These are phyloP conservation scores for Pontederia crassipes DNA, from an alignment of 176 grass and related monocot species.

Conservation along the genomic window DNA sequence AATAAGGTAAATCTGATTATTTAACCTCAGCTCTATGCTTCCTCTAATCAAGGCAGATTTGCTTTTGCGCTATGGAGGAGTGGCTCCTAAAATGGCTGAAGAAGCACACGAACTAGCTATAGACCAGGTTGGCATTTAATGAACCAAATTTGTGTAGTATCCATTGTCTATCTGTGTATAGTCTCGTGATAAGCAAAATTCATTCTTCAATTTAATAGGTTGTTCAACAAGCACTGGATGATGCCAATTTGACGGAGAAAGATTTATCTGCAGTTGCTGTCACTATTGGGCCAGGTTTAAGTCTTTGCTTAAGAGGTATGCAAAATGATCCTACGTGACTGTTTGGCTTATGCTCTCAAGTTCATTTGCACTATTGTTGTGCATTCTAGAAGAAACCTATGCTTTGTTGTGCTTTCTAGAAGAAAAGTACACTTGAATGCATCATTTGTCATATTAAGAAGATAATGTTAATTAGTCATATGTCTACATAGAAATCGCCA, in stretches of 20 bases:
- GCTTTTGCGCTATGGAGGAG: conserved; percentile 70
- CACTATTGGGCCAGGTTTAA: conserved; percentile 82
- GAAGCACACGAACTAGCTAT: conserved; percentile 85
- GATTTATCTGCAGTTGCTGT: conserved; percentile 85
- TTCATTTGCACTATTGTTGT: too few species aligned
- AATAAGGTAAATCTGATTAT: conserved; percentile 4
- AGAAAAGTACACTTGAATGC: too few species aligned
- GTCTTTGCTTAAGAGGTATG: conserved; percentile 90
- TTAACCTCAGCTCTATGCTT: neutral
- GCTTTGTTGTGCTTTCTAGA: too few species aligned
- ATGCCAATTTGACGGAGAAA: conserved; percentile 53
- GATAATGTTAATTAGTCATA: too few species aligned
- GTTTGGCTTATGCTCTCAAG: neutral
- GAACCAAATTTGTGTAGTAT: conserved; percentile 5
- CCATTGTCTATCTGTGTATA: neutral
- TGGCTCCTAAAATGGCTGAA: conserved; percentile 89
- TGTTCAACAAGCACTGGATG: conserved; percentile 66
- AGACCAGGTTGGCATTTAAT: conserved; percentile 47
- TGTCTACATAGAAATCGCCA: too few species aligned
- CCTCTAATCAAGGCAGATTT: conserved; percentile 65
- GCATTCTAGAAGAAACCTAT: too few species aligned
- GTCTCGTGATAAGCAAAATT: neutral
- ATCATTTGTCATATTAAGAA: too few species aligned
- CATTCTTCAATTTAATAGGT: conserved; percentile 38
- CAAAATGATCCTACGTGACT: neutral